Evolutionary conservation across 805 yeast genomes (phyloP).

Genomic region (Dipodascus geniculatus): DNA sequence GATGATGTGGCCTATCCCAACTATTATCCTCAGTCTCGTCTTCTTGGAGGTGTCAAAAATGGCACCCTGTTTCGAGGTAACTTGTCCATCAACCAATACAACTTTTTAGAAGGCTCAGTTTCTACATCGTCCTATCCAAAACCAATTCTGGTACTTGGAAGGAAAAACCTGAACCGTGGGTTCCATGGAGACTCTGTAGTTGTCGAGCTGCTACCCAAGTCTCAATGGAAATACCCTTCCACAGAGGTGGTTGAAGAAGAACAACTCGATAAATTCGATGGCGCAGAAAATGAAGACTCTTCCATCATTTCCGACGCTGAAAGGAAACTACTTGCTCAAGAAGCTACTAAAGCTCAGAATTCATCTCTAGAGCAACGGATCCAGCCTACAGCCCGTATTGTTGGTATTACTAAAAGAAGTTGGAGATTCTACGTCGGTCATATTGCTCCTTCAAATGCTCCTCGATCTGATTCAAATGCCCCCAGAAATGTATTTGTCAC

Average conservation of each 20-base stretch:
- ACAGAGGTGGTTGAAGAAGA: slow-evolving; percentile 69
- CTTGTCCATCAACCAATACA: slow-evolving; percentile 71
- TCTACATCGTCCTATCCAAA: slow-evolving; percentile 59
- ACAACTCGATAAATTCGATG: slow-evolving; percentile 41
- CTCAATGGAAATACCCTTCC: slow-evolving; percentile 82
- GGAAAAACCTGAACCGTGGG: slow-evolving; percentile 77
- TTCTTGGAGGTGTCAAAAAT: slow-evolving; percentile 81
- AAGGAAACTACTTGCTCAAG: slow-evolving; percentile 60
- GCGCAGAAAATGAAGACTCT: slow-evolving; percentile 35
- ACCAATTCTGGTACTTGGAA: slow-evolving; percentile 73
- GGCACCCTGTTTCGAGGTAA: slow-evolving; percentile 83
- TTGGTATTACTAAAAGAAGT: slow-evolving; percentile 76
- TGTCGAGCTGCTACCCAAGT: slow-evolving; percentile 76
- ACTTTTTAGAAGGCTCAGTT: slow-evolving; percentile 79
- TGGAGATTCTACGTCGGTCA: slow-evolving; percentile 98
- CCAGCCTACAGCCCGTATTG: slow-evolving; percentile 91
- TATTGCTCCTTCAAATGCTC: slow-evolving; percentile 63
- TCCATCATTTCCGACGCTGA: slow-evolving; percentile 51
- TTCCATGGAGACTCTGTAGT: slow-evolving; percentile 89
- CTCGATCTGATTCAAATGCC: slow-evolving; percentile 39
- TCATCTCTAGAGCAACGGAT: slow-evolving; percentile 32
- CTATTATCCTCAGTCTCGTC: slow-evolving; percentile 66
- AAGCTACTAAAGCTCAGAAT: slow-evolving; percentile 40
- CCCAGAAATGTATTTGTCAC: slow-evolving; percentile 72
- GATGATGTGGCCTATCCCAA: slow-evolving; percentile 57